Base-by-base conservation (phyloP, 2,329 filamentous ascomycete genomes). In the Aspergillus latus region DNA sequence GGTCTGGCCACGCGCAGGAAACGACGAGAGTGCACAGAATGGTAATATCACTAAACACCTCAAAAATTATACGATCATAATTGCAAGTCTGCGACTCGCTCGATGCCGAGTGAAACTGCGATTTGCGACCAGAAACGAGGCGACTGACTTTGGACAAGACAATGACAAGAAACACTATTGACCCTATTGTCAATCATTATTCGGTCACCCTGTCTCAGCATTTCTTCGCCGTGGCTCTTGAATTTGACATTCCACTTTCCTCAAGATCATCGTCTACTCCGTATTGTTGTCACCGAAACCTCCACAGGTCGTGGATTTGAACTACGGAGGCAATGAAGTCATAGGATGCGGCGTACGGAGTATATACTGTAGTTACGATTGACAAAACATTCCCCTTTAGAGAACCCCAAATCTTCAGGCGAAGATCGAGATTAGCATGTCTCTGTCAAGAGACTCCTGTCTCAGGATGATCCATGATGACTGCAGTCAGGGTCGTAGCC, bases 401-500 rank as follows among this genome's bases (percentile, higher is more conserved):
- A 47, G 30, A 47, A 10, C 9, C 10, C 45, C 29, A 21, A 49
- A 37, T 39, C 42, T 26, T 11, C 10, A 7, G 26, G 21, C 16
- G 11, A 28, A 21, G 26, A 10, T 21, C 42, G 42, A 26, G 42
- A 44, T 11, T 21, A 29, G 21, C 42, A 28, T 29, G 42, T 28
- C 29, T 34, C 30, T 26, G 21, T 44, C 42, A 16, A 44, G 21
- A 30, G 11, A 4, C 43, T 45, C 11, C 11, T 7, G 30, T 21
- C 15, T 39, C 34, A 28, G 30, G 46, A 7, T 28, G 11, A 15
- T 37, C 13, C n/a, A 30, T 34, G n/a, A 21, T 21, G 36, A 40
- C 21, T 26, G 16, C 49, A 54, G 46, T 48, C 58, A 58, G 56
- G 57, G 56, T 58, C 54, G 43, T 21, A 47, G 58, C 62, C 63